Evolutionary conservation across 2,329 filamentous ascomycete genomes (phyloP), one percentile per base, ranked within the genome.

Genomic region (Mariannaea sp.): DNA sequence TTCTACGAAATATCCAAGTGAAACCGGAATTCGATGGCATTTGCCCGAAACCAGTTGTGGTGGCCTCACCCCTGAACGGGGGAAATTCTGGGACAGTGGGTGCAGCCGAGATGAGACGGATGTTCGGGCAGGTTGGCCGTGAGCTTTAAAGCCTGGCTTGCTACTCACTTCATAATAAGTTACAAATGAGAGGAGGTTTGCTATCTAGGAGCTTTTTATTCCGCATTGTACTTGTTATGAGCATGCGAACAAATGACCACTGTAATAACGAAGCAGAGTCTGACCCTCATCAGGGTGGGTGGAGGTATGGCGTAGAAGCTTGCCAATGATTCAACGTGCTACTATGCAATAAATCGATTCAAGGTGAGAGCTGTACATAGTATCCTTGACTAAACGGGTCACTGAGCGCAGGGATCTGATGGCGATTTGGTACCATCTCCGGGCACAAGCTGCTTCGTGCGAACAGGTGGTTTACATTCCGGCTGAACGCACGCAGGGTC

Each of bases 101-200:
- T 47, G 49, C 52, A 60, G 55, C 50, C 48, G 58, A 52, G 49
- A 65, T 58, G 55, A 55, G 53, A 61, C 54, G 56, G 49, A 16
- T 47, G 47, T 61, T 61, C 44, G 46, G 44, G 17, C 56, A 60
- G 38, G 32, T 36, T 32, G 5, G 24, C 30, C 8, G 16, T n/a
- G 48, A 4, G 36, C 36, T 32, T 26, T 40, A 40, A 19, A 24
- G n/a, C 17, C 13, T 10, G 9, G 5, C 17, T 20, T 33, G 26
- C 26, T 24, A 5, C 16, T 5, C 9, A 22, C 6, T 38, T n/a
- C 13, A 30, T n/a, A n/a, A n/a, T n/a, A n/a, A n/a, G n/a, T n/a
- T n/a, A n/a, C n/a, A n/a, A n/a, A n/a, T n/a, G 13, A 19, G 16
- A 26, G 7, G 13, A 35, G 19, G 14, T 8, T 24, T 24, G 22